A percentile compares a stretch with the other conserved stretches of the same genome.
These are phyloP conservation scores for Venturia effusa DNA, from an alignment of 2,329 filamentous ascomycete species.

Conservation along the genomic window DNA sequence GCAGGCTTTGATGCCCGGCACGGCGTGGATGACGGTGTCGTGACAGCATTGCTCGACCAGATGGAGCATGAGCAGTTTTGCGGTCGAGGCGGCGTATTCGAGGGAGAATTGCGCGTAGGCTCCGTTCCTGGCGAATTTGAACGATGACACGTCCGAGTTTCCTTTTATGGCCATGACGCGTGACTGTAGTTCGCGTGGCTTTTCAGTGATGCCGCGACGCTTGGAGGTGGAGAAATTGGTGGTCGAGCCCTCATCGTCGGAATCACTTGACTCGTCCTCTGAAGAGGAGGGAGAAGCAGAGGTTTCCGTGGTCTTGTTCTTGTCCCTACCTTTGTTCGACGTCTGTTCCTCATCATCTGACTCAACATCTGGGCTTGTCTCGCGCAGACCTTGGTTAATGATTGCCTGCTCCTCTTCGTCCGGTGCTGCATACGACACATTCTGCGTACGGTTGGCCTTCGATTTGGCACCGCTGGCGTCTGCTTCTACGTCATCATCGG, in stretches of 20 bases:
- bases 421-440: constrained; percentile 74
- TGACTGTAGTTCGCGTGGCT: constrained; percentile 45
- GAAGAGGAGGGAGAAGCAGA: background rate
- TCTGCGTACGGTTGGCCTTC: constrained; percentile 65
- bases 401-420: constrained; percentile 83
- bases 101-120: constrained; percentile 71
- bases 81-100: constrained; percentile 66
- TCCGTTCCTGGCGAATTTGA: constrained; percentile 66
- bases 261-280: constrained; percentile 12
- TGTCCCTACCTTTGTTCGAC: constrained; percentile 15
- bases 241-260: constrained; percentile 22
- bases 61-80: constrained; percentile 88
- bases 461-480: constrained; percentile 59
- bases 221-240: background rate
- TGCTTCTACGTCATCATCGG: constrained; percentile 45
- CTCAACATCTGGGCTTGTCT: constrained; percentile 30
- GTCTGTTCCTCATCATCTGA: constrained; percentile 20
- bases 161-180: constrained; percentile 48
- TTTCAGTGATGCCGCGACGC: constrained; percentile 13
- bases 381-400: constrained; percentile 9
- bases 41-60: constrained; percentile 73
- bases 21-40: constrained; percentile 76
- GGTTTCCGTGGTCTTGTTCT: background rate
- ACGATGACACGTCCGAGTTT: constrained; percentile 58
- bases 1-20: constrained; percentile 64